Evolutionary conservation across 169 alveolate genomes (phyloP).

Genomic region (Eimeria nieschulzi): DNA sequence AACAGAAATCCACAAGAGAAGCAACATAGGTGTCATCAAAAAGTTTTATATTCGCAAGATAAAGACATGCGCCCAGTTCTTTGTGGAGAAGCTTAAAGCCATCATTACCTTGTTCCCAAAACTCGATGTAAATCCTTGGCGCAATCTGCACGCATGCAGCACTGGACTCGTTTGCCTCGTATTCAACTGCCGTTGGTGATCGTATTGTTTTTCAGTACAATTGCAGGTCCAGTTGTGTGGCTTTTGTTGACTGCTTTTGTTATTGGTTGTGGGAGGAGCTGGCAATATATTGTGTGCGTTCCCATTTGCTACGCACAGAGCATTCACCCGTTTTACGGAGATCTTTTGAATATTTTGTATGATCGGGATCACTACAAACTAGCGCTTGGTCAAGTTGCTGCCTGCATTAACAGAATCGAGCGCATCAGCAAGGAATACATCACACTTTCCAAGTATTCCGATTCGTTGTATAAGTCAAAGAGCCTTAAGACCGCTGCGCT

Average conservation of each 20-base stretch:
- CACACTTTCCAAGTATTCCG: slow-evolving; percentile 96
- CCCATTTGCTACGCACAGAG: slow-evolving; percentile 81
- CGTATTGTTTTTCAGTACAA: neutral
- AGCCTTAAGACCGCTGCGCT: slow-evolving; percentile 98
- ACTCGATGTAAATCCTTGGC: slow-evolving; percentile 85
- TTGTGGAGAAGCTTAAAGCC: slow-evolving; percentile 94
- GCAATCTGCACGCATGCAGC: neutral
- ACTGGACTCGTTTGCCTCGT: neutral
- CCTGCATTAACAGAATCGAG: slow-evolving; percentile 93
- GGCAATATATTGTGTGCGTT: neutral
- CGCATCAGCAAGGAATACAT: slow-evolving; percentile 97
- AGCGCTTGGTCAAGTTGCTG: slow-evolving; percentile 97
- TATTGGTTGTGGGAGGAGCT: neutral
- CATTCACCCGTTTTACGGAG: slow-evolving; percentile 99
- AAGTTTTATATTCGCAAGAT: slow-evolving; percentile 99
- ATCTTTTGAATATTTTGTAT: slow-evolving; percentile 96
- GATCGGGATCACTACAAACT: slow-evolving; percentile 99
- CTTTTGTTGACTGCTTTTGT: neutral
- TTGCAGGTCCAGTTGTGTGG: neutral
- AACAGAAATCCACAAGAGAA: slow-evolving; percentile 98
- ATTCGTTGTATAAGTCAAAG: slow-evolving; percentile 97
- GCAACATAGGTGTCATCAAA: slow-evolving; percentile 97
- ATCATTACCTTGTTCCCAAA: slow-evolving; percentile 97
- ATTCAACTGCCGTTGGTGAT: neutral
- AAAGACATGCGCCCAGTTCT: slow-evolving; percentile 95